Evolutionary conservation across 2,329 filamentous ascomycete genomes (phyloP), one percentile per base, ranked within the genome.

Genomic region (Fusarium illudens): DNA sequence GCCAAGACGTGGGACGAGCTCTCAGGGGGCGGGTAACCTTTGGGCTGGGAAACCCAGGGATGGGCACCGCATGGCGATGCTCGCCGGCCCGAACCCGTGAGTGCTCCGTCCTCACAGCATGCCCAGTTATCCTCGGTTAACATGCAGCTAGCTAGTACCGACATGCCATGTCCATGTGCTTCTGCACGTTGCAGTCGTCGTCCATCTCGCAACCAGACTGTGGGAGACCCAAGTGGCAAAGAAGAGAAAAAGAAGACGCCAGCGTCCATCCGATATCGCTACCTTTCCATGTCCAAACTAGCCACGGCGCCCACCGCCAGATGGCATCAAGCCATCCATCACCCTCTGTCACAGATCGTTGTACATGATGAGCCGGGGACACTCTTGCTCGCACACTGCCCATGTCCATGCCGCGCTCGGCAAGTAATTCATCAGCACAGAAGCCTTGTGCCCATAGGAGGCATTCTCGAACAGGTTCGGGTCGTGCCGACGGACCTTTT

Each of bases 351-450:
- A 80, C 22, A 80, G 63, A 61, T 81, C 79, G 50, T 75, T 80
- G 53, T 78, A 81, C 58, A 77, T 72, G 60, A 80, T 74, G 50
- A 81, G 72, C 8, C 64, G 70, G n/a, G 79, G 77, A n/a, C 64
- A 39, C 6, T 79, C 75, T 20, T 74, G 64, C 33, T 77, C 74
- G 51, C 71, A 77, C 29, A 79, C 75, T 30, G 76, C 72, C 78
- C 78, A 79, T 33, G 75, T 73, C 78, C 79, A 81, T 15, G 78
- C 78, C n/a, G 78, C 77, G 55, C 78, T 79, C 7, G 77, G 71
- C 52, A 75, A 60, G 60, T 80, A 79, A 46, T 73, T 76, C 72
- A 78, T 75, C n/a, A 78, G 58, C 25, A 79, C 69, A 27, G 77
- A 67, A 42, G 72, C 66, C 46, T 72, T 73, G 46, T 72, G 72